Base-by-base conservation (phyloP, 1,284 basidiomycete genomes). In the Clitocybe nebularis region DNA sequence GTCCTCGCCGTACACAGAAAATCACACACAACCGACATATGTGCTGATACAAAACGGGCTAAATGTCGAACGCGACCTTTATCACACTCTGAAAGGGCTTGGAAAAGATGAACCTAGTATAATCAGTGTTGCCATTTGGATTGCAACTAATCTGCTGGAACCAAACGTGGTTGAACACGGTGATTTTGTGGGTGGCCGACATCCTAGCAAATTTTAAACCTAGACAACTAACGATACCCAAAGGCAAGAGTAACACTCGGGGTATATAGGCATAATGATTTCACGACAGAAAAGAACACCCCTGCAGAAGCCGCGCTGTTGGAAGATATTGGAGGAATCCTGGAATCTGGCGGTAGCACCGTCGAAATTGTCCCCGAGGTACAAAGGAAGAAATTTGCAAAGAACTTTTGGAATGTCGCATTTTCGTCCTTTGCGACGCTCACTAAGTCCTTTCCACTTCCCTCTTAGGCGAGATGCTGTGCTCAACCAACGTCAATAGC, bases 21-120 rank as follows among this genome's bases (percentile, higher is more conserved):
- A 54, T 11, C 62, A 72, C 48, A 49, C 63, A 2, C 78, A 81
- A 50, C 79, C 79, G 0, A 75, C 74, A 1, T 85, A 84, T 51
- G 77, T 85, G 1, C 58, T 90, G 10, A 61, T 91, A 33, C 85
- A 89, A 64, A 91, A 92, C 58, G 88, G 89, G 1, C 66, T 92
- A 3, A 81, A 79, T 21, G 79, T 89, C 16, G 88, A 91, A 56
- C 66, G 64, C 20, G 84, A 87, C 45, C 63, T 89, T 21, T 81
- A 84, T 52, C 52, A 72, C 3, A 69, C 74, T 0, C 56, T 83
- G 7, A 71, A 74, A 45, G 53, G 60, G 6, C 57, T 77, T 3
- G 53, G 55, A 1, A 64, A 68, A 25, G 64, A 61, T 10, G 61
- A 68, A 44, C 78, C 78, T 1, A 69, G 58, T 22, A 77, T 82